Evolutionary conservation across 139 green algal genomes (phyloP).

Genomic region (Picochlorum sp.): DNA sequence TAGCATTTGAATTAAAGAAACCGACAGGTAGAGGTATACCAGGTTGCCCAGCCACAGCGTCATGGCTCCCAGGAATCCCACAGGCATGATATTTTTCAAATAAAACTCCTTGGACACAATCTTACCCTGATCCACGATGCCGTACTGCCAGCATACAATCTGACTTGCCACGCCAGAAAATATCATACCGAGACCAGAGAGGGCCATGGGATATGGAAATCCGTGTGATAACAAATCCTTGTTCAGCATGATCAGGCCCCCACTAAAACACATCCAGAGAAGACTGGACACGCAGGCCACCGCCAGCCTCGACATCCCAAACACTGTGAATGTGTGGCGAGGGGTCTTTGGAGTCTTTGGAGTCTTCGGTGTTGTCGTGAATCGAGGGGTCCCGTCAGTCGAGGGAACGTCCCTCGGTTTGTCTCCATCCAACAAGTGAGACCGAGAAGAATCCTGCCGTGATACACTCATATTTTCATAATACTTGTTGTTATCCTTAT

Average conservation of each 20-base stretch:
- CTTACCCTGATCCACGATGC: constrained; percentile 51
- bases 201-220: constrained; percentile 72
- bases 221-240: constrained; percentile 70
- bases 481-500: too few relatives aligned
- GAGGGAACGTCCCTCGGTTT: too few relatives aligned
- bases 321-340: constrained; percentile 14
- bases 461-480: too few relatives aligned
- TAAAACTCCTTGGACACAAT: constrained; percentile 39
- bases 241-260: constrained; percentile 69
- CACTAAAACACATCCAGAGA: constrained; percentile 64
- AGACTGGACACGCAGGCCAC: constrained; percentile 23
- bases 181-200: constrained; percentile 66
- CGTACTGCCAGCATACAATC: constrained; percentile 51
- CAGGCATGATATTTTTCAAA: constrained; percentile 41
- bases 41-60: constrained; percentile 51
- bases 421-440: too few relatives aligned
- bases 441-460: too few relatives aligned
- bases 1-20: constrained; percentile 51
- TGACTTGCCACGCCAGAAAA: constrained; percentile 47
- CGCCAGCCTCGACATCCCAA: constrained; percentile 14
- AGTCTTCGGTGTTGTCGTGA: neutral
- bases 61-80: constrained; percentile 43
- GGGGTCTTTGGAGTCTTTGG: neutral
- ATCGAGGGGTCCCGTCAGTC: neutral
- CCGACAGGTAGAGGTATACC: constrained; percentile 46